A percentile compares a stretch with the other conserved stretches of the same genome.
These are phyloP conservation scores for Daedaleopsis sinensis DNA, from an alignment of 768 basidiomycete species.

Conservation along the genomic window DNA sequence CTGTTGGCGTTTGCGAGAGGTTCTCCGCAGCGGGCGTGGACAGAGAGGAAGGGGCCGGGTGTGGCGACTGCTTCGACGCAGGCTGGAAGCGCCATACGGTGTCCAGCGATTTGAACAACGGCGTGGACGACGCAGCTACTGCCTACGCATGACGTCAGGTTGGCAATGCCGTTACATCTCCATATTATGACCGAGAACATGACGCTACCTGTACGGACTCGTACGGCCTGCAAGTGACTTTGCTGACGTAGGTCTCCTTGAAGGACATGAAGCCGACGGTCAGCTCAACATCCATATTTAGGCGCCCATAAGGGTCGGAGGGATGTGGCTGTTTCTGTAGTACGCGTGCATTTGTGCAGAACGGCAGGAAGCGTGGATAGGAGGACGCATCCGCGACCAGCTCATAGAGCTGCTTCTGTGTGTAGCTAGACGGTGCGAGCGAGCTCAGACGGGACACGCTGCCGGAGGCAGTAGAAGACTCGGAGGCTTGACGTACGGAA, in stretches of 20 bases:
- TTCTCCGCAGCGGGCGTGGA: neutral
- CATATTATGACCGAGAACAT: conserved; percentile 26
- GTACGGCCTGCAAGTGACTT: conserved; percentile 78
- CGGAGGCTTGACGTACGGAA: conserved; percentile 74
- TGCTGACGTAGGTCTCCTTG: conserved; percentile 84
- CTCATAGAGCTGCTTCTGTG: conserved; percentile 75
- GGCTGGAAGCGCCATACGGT: conserved; percentile 79
- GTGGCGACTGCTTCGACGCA: conserved; percentile 45
- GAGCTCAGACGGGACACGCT: conserved; percentile 8
- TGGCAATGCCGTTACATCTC: conserved; percentile 8
- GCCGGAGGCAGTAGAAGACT: neutral
- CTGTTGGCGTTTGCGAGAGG: neutral
- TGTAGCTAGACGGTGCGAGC: conserved; percentile 56
- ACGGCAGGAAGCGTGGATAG: conserved; percentile 88
- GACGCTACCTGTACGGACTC: conserved; percentile 72
- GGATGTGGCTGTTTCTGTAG: conserved; percentile 38
- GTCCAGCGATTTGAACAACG: conserved; percentile 70
- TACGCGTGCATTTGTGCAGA: conserved; percentile 76
- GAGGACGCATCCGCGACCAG: conserved; percentile 87
- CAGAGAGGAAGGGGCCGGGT: conserved; percentile 30
- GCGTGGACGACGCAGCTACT: conserved; percentile 67
- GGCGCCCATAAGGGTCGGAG: conserved; percentile 30
- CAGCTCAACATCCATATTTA: conserved; percentile 77
- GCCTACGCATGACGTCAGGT: conserved; percentile 48
- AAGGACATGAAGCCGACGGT: conserved; percentile 88